Conservation (phyloP, 1,139 yeast species). For the Hyphopichia khmerensis region DNA sequence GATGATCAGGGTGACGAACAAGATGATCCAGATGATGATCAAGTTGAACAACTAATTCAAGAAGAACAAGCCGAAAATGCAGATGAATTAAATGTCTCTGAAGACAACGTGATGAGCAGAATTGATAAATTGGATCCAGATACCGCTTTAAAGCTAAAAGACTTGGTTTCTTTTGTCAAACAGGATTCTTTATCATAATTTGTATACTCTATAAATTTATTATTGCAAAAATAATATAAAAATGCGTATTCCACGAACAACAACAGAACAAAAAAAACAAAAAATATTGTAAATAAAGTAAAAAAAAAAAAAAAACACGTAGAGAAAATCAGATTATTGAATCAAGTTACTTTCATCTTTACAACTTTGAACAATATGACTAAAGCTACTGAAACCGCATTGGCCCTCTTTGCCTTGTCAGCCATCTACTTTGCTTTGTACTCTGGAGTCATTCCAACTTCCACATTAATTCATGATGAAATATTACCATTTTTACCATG, state of each 20-base stretch:
- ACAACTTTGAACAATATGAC: conserved; percentile 44
- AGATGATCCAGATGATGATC: conserved; percentile 17
- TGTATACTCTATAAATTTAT: neutral
- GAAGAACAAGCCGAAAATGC: conserved; percentile 14
- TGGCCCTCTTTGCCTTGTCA: conserved; percentile 44
- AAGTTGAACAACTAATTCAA: neutral
- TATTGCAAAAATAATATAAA: neutral
- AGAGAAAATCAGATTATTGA: neutral
- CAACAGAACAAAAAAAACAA: neutral
- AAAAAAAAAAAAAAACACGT: conserved; percentile 1
- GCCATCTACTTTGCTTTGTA: conserved; percentile 56
- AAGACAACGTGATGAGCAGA: conserved; percentile 27
- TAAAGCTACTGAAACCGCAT: conserved; percentile 63
- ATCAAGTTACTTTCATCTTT: neutral
- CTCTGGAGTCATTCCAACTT: conserved; percentile 56
- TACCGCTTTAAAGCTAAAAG: conserved; percentile 36
- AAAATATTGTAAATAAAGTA: neutral
- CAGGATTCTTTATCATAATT: conserved; percentile 28
- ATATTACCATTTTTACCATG: conserved; percentile 67
- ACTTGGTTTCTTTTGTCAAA: conserved; percentile 47
- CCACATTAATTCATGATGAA: conserved; percentile 48
- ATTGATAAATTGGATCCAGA: conserved; percentile 33
- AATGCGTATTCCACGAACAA: too few species aligned
- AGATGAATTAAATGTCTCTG: conserved; percentile 9
- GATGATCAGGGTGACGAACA: conserved; percentile 17